Percentiles rank a stretch among this genome's conserved stretches.
Evolutionary conservation across 148 eudicot species (phyloP).

Genomic region (Chenopodium suecicum): DNA sequence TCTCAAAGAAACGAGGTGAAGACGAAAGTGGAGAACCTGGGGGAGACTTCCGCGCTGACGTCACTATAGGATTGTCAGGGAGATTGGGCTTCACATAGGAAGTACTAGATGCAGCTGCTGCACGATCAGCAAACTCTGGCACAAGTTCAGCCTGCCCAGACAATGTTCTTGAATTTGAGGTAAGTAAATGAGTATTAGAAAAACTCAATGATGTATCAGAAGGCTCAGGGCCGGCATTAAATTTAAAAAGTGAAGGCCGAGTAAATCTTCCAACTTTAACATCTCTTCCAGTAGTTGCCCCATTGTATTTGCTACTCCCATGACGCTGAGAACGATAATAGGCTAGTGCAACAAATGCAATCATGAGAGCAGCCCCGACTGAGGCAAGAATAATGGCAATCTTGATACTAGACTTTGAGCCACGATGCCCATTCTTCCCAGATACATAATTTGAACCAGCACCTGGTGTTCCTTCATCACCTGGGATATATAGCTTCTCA

Average conservation of each 20-base stretch:
- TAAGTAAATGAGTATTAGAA: conserved; percentile 75
- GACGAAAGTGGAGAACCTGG: conserved; percentile 72
- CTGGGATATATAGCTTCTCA: conserved; percentile 39
- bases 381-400: conserved; percentile 78
- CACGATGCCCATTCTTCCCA: conserved; percentile 24
- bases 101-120: conserved; percentile 31
- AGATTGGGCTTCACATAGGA: conserved; percentile 40
- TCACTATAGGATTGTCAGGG: conserved; percentile 36
- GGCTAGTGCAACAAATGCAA: conserved; percentile 74
- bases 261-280: conserved; percentile 55
- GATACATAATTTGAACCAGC: conserved; percentile 26
- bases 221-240: conserved; percentile 53
- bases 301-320: conserved; percentile 48
- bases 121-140: conserved; percentile 54
- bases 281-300: conserved; percentile 51
- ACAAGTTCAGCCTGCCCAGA: conserved; percentile 65
- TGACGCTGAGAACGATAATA: conserved; percentile 65
- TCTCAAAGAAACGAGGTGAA: conserved; percentile 69
- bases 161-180: conserved; percentile 69
- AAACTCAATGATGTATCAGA: conserved; percentile 59
- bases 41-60: conserved; percentile 69
- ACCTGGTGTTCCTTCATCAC: conserved; percentile 16
- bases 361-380: conserved; percentile 71
- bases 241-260: conserved; percentile 63
- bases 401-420: conserved; percentile 52